These are phyloP conservation scores for Brettanomyces sp. DNA, from an alignment of 805 yeast genomes.

Conservation along the genomic window DNA sequence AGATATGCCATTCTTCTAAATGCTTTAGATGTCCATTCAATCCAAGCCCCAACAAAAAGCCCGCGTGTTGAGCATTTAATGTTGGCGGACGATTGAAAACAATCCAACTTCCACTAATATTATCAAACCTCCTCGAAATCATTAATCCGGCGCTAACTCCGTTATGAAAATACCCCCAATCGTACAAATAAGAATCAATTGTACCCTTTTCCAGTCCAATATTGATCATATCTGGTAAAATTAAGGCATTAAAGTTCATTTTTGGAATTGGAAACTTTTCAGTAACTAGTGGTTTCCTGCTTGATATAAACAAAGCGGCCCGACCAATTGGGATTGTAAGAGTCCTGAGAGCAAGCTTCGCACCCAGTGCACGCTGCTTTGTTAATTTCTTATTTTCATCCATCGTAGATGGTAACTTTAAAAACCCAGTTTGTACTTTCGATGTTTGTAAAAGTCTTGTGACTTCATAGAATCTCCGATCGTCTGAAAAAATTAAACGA, in stretches of 20 bases:
- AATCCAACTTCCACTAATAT: slow-evolving; percentile 85
- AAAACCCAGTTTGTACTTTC: slow-evolving; percentile 44
- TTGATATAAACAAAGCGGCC: slow-evolving; percentile 60
- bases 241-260: slow-evolving; percentile 56
- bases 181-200: slow-evolving; percentile 37
- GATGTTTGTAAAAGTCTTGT: slow-evolving; percentile 65
- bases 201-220: slow-evolving; percentile 49
- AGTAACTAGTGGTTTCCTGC: slow-evolving; percentile 69
- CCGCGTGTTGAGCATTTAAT: slow-evolving; percentile 81
- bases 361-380: slow-evolving; percentile 48
- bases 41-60: slow-evolving; percentile 87
- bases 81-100: slow-evolving; percentile 70
- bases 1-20: slow-evolving; percentile 94
- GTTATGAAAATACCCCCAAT: slow-evolving; percentile 88
- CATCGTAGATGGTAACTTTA: slow-evolving; percentile 28
- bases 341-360: slow-evolving; percentile 59
- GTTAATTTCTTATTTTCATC: slow-evolving; percentile 48
- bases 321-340: slow-evolving; percentile 71
- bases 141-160: slow-evolving; percentile 82
- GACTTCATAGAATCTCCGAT: slow-evolving; percentile 71
- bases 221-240: slow-evolving; percentile 56
- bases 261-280: slow-evolving; percentile 77
- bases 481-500: slow-evolving; percentile 63
- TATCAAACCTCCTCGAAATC: slow-evolving; percentile 57
- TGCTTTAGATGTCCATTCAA: slow-evolving; percentile 76